Evolutionary conservation across 257 asterid species (phyloP), one percentile per base, ranked within the genome.

Genomic region (Solanum bulbocastanum): DNA sequence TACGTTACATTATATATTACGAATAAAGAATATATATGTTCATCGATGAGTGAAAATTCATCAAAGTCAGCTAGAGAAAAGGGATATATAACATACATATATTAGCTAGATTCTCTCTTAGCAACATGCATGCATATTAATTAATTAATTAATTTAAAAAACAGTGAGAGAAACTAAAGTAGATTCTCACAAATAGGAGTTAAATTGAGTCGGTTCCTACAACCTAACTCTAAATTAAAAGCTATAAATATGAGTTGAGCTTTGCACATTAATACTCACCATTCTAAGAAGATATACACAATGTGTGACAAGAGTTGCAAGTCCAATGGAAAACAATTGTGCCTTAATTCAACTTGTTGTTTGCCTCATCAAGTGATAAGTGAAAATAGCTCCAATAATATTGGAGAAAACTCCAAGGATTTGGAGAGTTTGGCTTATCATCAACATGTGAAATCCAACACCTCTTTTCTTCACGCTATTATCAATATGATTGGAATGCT

Each of bases 401-500:
- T 27, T 68, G 76, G 16, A 36, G 72, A 71, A 25, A 86, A 35
- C 52, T 25, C 44, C 3, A 91, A 73, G 79, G 94, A 92, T 60
- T 86, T 93, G 92, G 95, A 92, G 88, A 92, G 90, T 83, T 86
- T 90, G 65, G 90, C 25, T 30, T 42, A 60, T 60, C 13, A 87
- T 14, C 87, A 78, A 33, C n/a, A 75, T 35, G 44, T 6, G 20
- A 75, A 90, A 86, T 84, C 76, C 72, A 90, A 73, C n/a, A 81
- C 89, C 81, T 89, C 96, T 88, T 94, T 94, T 86, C 90, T 93
- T 85, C 95, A 95, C 90, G 92, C 96, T 18, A 98, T 94, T 89
- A 86, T 90, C 91, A 94, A 95, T 90, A 94, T 94, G 98, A 84
- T 91, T 85, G 98, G 98, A 81, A 95, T 95, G 98, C 95, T 95